phyloP scores from a whole-genome alignment of 2,329 filamentous ascomycete genomes.

The Xylaria polymorpha region DNA sequence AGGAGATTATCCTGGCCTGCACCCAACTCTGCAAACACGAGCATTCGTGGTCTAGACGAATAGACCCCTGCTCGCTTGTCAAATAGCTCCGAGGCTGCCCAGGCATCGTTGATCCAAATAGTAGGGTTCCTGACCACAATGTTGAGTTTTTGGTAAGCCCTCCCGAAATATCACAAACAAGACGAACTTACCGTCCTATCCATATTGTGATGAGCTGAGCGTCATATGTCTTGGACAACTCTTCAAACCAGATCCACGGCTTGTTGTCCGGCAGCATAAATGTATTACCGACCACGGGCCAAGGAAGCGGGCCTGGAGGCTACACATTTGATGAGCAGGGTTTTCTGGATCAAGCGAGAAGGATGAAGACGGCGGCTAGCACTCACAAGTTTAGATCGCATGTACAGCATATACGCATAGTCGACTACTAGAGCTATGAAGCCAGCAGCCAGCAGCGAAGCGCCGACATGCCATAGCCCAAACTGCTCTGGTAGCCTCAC shows the following conservation, averaged over 20 bases:
- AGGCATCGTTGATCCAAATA: constrained; percentile 62
- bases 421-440: constrained; percentile 52
- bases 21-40: constrained; percentile 60
- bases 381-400: constrained; percentile 60
- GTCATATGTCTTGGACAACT: constrained; percentile 61
- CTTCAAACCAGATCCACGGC: constrained; percentile 68
- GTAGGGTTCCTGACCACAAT: constrained; percentile 53
- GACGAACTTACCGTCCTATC: constrained; percentile 58
- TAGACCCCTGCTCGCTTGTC: constrained; percentile 65
- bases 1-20: constrained; percentile 58
- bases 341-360: constrained; percentile 1
- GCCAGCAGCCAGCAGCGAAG: constrained; percentile 42
- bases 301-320: constrained; percentile 66
- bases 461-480: constrained; percentile 39
- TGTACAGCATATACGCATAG: constrained; percentile 62
- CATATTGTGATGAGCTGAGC: constrained; percentile 66
- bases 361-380: neutral
- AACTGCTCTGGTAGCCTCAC: constrained; percentile 18
- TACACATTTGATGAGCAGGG: constrained; percentile 42
- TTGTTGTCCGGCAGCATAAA: constrained; percentile 65
- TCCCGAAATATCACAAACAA: neutral
- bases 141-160: constrained; percentile 13
- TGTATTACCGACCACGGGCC: constrained; percentile 67
- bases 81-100: constrained; percentile 64
- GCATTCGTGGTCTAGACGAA: constrained; percentile 62